Percentiles rank a stretch among this genome's conserved stretches.
These are phyloP conservation scores for Epichloe gansuensis DNA, from an alignment of 2,329 filamentous ascomycete genomes.

Conservation along the genomic window DNA sequence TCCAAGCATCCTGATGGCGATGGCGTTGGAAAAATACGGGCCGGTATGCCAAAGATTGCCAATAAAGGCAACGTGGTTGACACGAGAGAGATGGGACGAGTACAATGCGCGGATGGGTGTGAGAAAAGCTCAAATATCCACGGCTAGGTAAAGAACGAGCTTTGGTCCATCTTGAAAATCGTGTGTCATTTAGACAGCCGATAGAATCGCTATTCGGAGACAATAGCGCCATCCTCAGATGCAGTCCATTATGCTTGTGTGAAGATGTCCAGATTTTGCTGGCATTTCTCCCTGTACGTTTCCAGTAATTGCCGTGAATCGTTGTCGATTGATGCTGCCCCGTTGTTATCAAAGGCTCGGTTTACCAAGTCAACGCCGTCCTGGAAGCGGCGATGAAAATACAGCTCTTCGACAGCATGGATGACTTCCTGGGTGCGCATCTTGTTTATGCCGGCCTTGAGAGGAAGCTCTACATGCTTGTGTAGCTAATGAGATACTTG, in stretches of 20 bases:
- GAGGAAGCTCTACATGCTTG: constrained; percentile 28
- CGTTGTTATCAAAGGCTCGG: constrained; percentile 20
- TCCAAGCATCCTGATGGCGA: no score
- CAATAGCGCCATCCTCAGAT: not conserved
- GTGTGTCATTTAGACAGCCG: not conserved
- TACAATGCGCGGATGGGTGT: not conserved
- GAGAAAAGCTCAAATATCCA: not conserved
- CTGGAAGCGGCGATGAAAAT: constrained; percentile 36
- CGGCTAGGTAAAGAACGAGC: not conserved
- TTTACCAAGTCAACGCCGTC: constrained; percentile 31
- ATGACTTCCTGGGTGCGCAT: constrained; percentile 35
- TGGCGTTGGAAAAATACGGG: no score
- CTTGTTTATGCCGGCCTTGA: constrained; percentile 27
- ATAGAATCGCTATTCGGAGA: not conserved
- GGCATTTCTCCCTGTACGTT: constrained; percentile 31
- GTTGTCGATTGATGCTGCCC: constrained; percentile 24
- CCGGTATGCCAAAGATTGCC: no score
- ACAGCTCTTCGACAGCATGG: constrained; percentile 45
- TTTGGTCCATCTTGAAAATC: not conserved
- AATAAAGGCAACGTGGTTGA: no score
- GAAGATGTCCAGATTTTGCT: constrained; percentile 14
- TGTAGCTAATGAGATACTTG: constrained; percentile 26
- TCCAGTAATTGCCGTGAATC: constrained; percentile 28
- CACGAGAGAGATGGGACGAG: no score
- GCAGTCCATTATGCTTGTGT: not conserved